phyloP scores from a whole-genome alignment of 2,329 filamentous ascomycete genomes.

The Verticillium nonalfalfae region DNA sequence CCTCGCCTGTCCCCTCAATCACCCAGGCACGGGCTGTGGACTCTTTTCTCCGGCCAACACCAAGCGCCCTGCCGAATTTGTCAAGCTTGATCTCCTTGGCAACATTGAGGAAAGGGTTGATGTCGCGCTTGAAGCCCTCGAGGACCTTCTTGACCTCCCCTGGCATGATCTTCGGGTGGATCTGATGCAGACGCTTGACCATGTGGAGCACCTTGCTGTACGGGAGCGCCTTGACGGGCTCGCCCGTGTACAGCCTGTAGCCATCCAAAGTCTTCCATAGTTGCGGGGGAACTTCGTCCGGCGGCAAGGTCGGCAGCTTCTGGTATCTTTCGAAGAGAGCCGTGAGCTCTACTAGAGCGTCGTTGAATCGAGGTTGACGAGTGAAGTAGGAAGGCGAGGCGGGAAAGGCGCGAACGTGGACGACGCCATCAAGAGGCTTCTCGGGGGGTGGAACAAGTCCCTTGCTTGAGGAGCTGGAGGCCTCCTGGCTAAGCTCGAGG shows the following conservation, averaged over 20 bases:
- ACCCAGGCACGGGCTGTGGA: conserved; percentile 80
- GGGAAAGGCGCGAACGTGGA: conserved; percentile 69
- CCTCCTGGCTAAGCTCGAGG: not conserved
- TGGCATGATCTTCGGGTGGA: conserved; percentile 73
- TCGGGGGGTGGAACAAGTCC: conserved; percentile 3
- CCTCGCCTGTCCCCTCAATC: conserved; percentile 87
- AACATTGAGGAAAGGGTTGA: conserved; percentile 63
- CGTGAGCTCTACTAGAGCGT: conserved; percentile 70
- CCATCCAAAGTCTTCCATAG: conserved; percentile 77
- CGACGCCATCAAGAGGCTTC: conserved; percentile 23
- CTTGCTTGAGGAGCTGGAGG: not conserved
- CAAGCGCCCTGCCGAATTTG: conserved; percentile 69
- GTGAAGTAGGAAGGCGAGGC: conserved; percentile 93
- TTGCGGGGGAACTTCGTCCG: conserved; percentile 56
- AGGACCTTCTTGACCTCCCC: conserved; percentile 60
- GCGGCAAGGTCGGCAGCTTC: conserved; percentile 61
- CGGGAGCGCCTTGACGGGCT: conserved; percentile 68
- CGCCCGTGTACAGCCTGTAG: conserved; percentile 65
- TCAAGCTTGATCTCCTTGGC: conserved; percentile 64
- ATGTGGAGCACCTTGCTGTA: conserved; percentile 73
- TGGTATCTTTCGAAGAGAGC: conserved; percentile 66
- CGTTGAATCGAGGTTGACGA: conserved; percentile 76
- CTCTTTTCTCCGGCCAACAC: conserved; percentile 80
- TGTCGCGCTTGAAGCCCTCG: conserved; percentile 64
- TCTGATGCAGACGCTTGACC: conserved; percentile 75